phyloP scores from a whole-genome alignment of 2,329 filamentous ascomycete genomes.

The Ceratocystis huliohia region DNA sequence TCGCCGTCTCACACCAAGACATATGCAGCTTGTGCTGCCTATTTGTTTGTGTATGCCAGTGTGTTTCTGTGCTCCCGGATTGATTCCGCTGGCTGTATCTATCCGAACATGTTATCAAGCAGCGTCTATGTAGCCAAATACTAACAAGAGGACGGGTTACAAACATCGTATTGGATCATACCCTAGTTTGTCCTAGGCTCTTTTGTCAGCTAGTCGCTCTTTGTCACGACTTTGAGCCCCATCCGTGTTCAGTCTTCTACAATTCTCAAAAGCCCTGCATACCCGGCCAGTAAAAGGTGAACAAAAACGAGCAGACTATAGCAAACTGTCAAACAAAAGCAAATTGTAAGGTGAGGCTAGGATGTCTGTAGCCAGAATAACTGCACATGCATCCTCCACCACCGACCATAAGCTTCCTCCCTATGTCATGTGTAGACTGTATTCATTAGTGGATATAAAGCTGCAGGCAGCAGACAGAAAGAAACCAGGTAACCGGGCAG shows the following conservation, averaged over 20 bases:
- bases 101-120: not conserved
- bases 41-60: not conserved
- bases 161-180: not conserved
- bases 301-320: not conserved
- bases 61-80: not conserved
- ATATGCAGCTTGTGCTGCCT: not conserved
- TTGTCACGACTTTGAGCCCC: not conserved
- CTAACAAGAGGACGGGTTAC: not conserved
- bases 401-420: not conserved
- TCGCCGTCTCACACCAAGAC: not conserved
- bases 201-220: not conserved
- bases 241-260: not conserved
- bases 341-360: not conserved
- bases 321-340: not conserved
- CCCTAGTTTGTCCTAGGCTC: not conserved
- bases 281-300: not conserved
- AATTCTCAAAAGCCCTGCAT: too few relatives aligned
- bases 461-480: not conserved
- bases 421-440: not conserved
- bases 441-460: not conserved
- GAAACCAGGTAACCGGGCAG: not conserved
- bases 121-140: not conserved
- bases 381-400: not conserved
- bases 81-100: not conserved
- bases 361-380: too few relatives aligned